Base-by-base conservation (phyloP, 2,329 filamentous ascomycete species). In the Fusarium floridanum region DNA sequence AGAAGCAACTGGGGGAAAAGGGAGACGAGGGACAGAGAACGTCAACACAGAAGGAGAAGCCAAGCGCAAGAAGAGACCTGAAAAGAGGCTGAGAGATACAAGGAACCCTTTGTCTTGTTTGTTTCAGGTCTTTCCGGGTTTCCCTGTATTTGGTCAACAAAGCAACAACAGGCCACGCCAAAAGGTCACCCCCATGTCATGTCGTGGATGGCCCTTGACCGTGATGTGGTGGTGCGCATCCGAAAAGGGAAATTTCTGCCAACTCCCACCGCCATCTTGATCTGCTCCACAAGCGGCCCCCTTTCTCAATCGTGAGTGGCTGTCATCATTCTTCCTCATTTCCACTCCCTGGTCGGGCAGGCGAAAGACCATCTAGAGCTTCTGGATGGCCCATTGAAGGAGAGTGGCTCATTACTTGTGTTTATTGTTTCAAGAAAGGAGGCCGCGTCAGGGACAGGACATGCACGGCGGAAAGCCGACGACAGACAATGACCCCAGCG, bases 401-500 rank as follows among this genome's bases (percentile, higher is more conserved):
- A 75, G 48, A 75, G 72, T 75, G 32, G 59, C 39, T 57, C 39
- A 39, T 43, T 27, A 45, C 45, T 50, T 61, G 62, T 66, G 62
- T 65, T 74, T 74, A 66, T 50, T 69, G 72, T 70, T 74, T 73
- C 67, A 50, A 64, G 73, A 76, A 55, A 55, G 59, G 67, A 73
- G 72, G 70, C 61, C 70, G 59, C 65, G 59, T 73, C 55, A 63
- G 72, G 65, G 61, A 55, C 48, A 20, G 41, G 41, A 12, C 32
- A 34, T 6, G 20, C 37, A 41, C 22, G 41, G 39, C 24, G 39
- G 22, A 5, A 43, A 62, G 22, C 36, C 56, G 16, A 27, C 57
- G 22, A 63, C 39, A 63, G 17, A 73, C 68, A 50, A 70, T 62
- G 67, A 64, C n/a, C 71, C 60, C 61, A 65, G 72, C 61, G 11